Evolutionary conservation across 2,329 filamentous ascomycete species (phyloP), one percentile per base, ranked within the genome.

Genomic region (Penicillium thymicola): DNA sequence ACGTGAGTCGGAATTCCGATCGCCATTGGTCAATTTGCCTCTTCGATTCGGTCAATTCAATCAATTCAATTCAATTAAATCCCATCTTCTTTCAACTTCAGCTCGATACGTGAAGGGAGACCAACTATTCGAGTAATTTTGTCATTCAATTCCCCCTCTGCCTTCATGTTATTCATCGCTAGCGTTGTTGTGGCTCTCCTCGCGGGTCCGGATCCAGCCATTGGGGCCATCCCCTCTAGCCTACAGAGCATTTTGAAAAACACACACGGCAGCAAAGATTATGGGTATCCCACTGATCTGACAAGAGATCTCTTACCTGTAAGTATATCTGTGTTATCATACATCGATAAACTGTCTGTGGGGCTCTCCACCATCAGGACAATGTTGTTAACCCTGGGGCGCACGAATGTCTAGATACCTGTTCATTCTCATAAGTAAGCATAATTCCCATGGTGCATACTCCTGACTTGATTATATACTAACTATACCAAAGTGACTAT

Each of bases 281-380:
- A 86, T 70, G 76, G 70, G 18, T 87, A 86, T 70, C 84, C 84
- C 0, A 87, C 84, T 0, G 81, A 84, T 64, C 75, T 87, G 21
- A 86, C 84, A 1, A 77, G 83, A 58, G 82, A 79, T 1, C 84
- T 87, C 58, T 65, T 85, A 30, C 84, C 84, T 40, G 80, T 82
- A 64, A 65, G 76, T 74, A 27, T 11, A 34, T 36, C 2, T 23
- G 13, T 25, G 27, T 10, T 27, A 27, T 32, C 10, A 46, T 16
- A 25, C 4, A 18, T 9, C 7, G 8, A 32, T 38, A 21, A 34
- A 27, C 38, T 16, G 30, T 13, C 23, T 10, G 9, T 27, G 30
- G 34, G 10, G 9, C 4, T 23, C 13, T 18, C 5, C 16, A 5
- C 11, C 18, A 27, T 44, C 21, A 38, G 23, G 25, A n/a, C 23